phyloP scores from a whole-genome alignment of 805 yeast genomes.

The Myxozyma melibiosi region DNA sequence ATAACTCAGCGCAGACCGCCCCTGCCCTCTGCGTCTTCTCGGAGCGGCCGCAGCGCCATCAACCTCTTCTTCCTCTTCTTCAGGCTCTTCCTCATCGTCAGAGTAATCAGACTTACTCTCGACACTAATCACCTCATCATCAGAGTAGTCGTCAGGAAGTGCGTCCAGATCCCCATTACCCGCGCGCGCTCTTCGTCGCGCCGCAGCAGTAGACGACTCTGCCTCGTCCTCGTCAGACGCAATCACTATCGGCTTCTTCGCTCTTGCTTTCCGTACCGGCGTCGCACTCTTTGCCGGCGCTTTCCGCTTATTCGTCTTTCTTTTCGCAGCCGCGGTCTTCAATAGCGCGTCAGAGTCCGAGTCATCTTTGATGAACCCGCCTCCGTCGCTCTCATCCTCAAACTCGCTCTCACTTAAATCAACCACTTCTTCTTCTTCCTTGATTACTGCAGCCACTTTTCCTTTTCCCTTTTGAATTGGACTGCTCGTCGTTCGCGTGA shows the following conservation, averaged over 20 bases:
- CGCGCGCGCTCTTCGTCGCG: background rate
- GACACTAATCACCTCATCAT: background rate
- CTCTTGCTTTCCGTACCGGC: constrained; percentile 3
- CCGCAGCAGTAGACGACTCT: constrained; percentile 1
- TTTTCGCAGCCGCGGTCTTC: background rate
- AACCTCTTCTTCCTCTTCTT: constrained; percentile 12
- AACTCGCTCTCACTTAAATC: background rate
- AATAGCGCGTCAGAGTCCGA: constrained; percentile 25
- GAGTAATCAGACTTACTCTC: constrained; percentile 10
- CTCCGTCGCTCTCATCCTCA: constrained; percentile 8
- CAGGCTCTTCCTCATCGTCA: constrained; percentile 18
- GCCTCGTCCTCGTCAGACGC: background rate
- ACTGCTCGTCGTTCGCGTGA: background rate
- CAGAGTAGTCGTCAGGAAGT: constrained; percentile 4
- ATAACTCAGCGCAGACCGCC: constrained; percentile 11
- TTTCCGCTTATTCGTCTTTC: background rate
- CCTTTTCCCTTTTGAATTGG: background rate
- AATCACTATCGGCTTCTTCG: background rate
- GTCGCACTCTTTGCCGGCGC: background rate
- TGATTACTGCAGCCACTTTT: background rate
- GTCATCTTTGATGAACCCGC: constrained; percentile 22
- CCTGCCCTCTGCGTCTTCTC: constrained; percentile 5
- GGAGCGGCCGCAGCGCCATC: background rate
- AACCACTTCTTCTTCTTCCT: background rate
- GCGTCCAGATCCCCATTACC: background rate